Base-by-base conservation (phyloP, 2,329 filamentous ascomycete genomes). In the Mycosphaerella arachidis region DNA sequence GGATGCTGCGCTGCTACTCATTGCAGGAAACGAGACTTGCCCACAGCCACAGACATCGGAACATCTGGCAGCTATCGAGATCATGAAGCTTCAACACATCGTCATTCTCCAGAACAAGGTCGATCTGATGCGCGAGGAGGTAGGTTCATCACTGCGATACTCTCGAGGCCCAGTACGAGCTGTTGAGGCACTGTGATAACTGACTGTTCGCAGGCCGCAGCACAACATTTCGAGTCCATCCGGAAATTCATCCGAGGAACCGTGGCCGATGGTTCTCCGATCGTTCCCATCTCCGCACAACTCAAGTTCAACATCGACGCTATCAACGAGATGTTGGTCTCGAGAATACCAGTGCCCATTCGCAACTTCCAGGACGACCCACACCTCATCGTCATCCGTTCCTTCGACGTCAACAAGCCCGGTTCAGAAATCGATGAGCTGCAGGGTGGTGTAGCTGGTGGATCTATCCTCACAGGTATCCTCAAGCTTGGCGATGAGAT, bases 91-190 rank as follows among this genome's bases (percentile, higher is more conserved):
- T 66, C 92, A 96, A 78, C 95, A 99, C 81, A 97, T 99, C 78
- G 96, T 99, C 76, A 97, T 99, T 73, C 86, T 99, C 61, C 94
- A 99, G 79, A 99, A 99, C 83, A 99, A 99, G 85, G 94, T 99
- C 72, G 94, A 99, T 75, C 80, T 99, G 70, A 97, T 99, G 92
- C 86, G 92, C 71, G 91, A 97, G 82, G 93, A 97, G 75, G 24
- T 24, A 24, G 24, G 24, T 24, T 24, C 24, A 24, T 24, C 24
- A 24, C 24, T 24, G 24, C 24, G 24, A 24, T 24, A 24, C 24
- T 24, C 24, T 24, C 24, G 3, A 24, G 24, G 24, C 24, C 24
- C 24, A 24, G 24, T 24, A 24, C 24, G 24, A 24, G 24, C 24
- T 24, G 24, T 24, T 24, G 24, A 24, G 24, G 24, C 24, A 24